Conservation (phyloP, 2,329 filamentous ascomycete species). For the Trichoderma koningii region DNA sequence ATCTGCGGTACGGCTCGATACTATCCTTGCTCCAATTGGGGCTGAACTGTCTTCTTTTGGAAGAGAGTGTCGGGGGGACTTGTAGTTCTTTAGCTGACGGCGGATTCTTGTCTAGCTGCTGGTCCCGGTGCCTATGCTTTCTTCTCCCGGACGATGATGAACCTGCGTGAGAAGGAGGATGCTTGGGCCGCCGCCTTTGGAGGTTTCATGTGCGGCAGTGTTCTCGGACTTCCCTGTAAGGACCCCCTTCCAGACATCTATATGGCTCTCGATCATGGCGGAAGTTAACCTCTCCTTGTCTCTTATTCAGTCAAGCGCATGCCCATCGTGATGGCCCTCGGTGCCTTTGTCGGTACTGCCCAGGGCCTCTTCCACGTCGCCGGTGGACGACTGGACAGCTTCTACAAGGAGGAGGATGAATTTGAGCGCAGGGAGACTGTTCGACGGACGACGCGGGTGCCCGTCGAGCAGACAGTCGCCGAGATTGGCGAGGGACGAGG, state of each 20-base stretch:
- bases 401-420: constrained; percentile 64
- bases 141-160: constrained; percentile 73
- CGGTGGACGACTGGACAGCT: constrained; percentile 58
- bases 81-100: constrained; percentile 10
- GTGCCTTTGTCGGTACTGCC: constrained; percentile 55
- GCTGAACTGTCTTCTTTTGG: too few relatives aligned
- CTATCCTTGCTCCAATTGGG: background rate
- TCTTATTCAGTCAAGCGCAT: constrained; percentile 52
- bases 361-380: constrained; percentile 69
- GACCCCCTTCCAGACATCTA: constrained; percentile 12
- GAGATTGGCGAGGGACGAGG: constrained; percentile 86
- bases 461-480: constrained; percentile 75
- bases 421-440: constrained; percentile 74
- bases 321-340: constrained; percentile 70
- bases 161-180: constrained; percentile 84
- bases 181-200: constrained; percentile 72
- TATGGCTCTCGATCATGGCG: background rate
- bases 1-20: constrained; percentile 39
- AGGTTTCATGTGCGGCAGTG: constrained; percentile 73
- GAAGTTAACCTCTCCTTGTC: background rate
- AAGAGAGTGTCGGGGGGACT: too few relatives aligned
- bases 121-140: constrained; percentile 75
- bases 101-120: constrained; percentile 46
- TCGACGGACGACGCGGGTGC: constrained; percentile 72
- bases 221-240: constrained; percentile 73